phyloP scores from a whole-genome alignment of 164 flowering plant species.

The Macadamia integrifolia region DNA sequence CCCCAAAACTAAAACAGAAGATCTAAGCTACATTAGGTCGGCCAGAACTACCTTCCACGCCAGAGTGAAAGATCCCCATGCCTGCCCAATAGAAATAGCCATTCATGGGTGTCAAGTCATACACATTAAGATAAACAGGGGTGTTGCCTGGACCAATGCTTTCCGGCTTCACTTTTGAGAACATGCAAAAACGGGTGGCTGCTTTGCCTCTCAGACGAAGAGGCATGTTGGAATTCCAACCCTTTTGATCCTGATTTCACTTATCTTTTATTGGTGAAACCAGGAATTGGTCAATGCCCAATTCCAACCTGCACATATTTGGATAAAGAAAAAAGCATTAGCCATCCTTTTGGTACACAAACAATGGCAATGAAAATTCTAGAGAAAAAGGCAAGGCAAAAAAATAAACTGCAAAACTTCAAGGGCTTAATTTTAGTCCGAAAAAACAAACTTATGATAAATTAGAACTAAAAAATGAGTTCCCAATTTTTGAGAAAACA shows the following conservation, averaged over 20 bases:
- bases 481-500: too few relatives aligned
- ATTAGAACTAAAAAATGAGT: too few relatives aligned
- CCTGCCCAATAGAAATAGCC: slow-evolving; percentile 96
- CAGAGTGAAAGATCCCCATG: slow-evolving; percentile 92
- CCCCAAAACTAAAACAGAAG: too few relatives aligned
- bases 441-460: too few relatives aligned
- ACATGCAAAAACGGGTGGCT: slow-evolving; percentile 61
- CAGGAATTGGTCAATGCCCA: slow-evolving; percentile 10
- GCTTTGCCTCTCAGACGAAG: slow-evolving; percentile 54
- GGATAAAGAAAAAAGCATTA: background rate
- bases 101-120: slow-evolving; percentile 94
- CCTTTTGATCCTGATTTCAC: slow-evolving; percentile 62
- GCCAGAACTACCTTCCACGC: slow-evolving; percentile 72
- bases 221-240: slow-evolving; percentile 62
- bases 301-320: slow-evolving; percentile 25
- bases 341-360: background rate
- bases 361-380: background rate
- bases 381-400: background rate
- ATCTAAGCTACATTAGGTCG: too few relatives aligned
- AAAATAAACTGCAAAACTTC: background rate
- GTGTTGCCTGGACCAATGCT: slow-evolving; percentile 48
- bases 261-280: slow-evolving; percentile 12
- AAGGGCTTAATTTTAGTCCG: background rate
- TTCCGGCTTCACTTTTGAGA: slow-evolving; percentile 64
- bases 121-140: slow-evolving; percentile 92